Conservation (phyloP, 805 yeast species). For the Suhomyces kilbournensis region DNA sequence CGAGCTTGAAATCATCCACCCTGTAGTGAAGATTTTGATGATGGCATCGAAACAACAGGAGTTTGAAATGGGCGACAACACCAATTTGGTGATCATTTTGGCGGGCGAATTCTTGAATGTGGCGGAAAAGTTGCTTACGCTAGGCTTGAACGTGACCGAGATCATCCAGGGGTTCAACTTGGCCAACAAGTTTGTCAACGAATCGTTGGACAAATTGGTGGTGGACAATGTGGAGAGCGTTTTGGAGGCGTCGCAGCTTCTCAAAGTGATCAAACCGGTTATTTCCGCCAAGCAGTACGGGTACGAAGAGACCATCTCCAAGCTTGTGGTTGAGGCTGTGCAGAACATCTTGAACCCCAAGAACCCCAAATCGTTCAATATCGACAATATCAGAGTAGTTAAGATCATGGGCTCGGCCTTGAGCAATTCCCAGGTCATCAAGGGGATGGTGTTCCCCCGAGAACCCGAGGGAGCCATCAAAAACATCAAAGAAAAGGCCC, state of each 20-base stretch:
- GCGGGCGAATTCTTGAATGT: slow-evolving; percentile 90
- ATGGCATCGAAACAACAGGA: slow-evolving; percentile 98
- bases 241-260: slow-evolving; percentile 50
- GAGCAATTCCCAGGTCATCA: slow-evolving; percentile 70
- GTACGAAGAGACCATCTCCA: slow-evolving; percentile 71
- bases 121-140: slow-evolving; percentile 77
- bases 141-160: slow-evolving; percentile 90
- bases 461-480: slow-evolving; percentile 94
- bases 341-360: slow-evolving; percentile 67
- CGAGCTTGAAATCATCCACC: slow-evolving; percentile 92
- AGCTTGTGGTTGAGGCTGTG: slow-evolving; percentile 82
- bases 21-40: slow-evolving; percentile 91
- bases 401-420: slow-evolving; percentile 93
- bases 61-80: slow-evolving; percentile 94
- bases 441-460: slow-evolving; percentile 97
- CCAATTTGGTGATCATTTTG: slow-evolving; percentile 84
- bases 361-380: slow-evolving; percentile 69
- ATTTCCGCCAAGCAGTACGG: slow-evolving; percentile 94
- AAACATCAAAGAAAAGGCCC: slow-evolving; percentile 56
- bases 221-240: slow-evolving; percentile 62
- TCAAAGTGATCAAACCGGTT: slow-evolving; percentile 79
- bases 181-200: slow-evolving; percentile 74
- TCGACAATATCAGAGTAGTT: slow-evolving; percentile 91
- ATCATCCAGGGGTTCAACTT: slow-evolving; percentile 88
- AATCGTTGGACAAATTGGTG: slow-evolving; percentile 63